A percentile compares a stretch with the other conserved stretches of the same genome.
Evolutionary conservation across 1,284 basidiomycete species (phyloP).

Genomic region (Stygiomarasmius scandens): DNA sequence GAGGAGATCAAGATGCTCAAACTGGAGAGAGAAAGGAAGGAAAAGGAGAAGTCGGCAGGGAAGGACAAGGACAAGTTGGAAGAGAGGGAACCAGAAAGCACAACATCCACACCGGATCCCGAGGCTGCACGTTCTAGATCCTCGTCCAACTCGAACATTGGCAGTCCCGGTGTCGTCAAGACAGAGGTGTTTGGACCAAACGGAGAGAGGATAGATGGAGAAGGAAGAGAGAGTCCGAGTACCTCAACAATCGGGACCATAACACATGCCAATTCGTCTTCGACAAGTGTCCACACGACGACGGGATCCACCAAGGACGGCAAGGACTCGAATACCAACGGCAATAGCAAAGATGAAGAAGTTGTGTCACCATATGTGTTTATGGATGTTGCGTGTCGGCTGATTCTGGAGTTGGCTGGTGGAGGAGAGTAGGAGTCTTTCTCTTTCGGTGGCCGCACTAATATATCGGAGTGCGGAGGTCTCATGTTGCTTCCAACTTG

Average conservation of each 20-base stretch:
- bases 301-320: constrained; percentile 48
- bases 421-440: constrained; percentile 47
- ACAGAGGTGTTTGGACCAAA: too few species aligned
- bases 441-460: too few species aligned
- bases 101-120: too few species aligned
- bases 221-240: not conserved
- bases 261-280: constrained; percentile 41
- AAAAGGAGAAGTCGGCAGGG: not conserved
- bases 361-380: constrained; percentile 95
- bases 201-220: too few species aligned
- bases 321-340: constrained; percentile 50
- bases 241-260: constrained; percentile 8
- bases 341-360: constrained; percentile 51
- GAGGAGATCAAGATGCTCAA: constrained; percentile 5
- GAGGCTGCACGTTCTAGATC: not conserved
- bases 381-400: constrained; percentile 89
- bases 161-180: too few species aligned
- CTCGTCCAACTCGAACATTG: not conserved
- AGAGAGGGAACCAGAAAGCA: too few species aligned
- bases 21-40: not conserved
- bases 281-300: constrained; percentile 41
- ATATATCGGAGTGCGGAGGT: too few species aligned
- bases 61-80: not conserved
- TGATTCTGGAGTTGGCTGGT: constrained; percentile 81
- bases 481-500: too few species aligned